Conservation (phyloP, 345 rosid species). For the Pseudoturritis turrita region DNA sequence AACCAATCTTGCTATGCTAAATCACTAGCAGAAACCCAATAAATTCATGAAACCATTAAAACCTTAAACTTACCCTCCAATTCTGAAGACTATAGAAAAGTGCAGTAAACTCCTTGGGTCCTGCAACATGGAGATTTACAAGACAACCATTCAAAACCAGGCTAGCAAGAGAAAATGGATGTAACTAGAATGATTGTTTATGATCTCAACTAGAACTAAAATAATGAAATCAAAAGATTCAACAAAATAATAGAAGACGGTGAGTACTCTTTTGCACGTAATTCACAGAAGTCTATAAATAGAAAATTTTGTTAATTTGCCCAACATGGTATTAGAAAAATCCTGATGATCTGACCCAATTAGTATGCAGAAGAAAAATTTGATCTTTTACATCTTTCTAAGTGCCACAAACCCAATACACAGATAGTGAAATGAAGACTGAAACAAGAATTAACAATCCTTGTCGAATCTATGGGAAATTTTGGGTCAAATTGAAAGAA, state of each 20-base stretch:
- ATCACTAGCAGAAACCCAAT: not conserved
- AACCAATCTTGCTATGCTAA: not conserved
- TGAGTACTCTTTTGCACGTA: slow-evolving; percentile 21
- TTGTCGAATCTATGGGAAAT: not conserved
- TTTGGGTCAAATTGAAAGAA: not conserved
- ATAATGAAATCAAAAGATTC: slow-evolving; percentile 2
- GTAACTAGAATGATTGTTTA: not conserved
- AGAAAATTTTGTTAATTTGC: not conserved
- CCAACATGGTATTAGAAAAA: slow-evolving; percentile 1
- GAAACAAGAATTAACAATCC: not conserved
- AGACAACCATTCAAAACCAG: slow-evolving; percentile 9
- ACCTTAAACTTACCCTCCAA: slow-evolving; percentile 66
- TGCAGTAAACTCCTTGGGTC: slow-evolving; percentile 77
- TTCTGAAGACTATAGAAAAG: slow-evolving; percentile 92
- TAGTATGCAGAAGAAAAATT: not conserved
- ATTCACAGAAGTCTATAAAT: not conserved
- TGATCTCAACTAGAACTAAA: slow-evolving; percentile 18
- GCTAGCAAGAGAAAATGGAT: not conserved
- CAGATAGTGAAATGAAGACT: not conserved
- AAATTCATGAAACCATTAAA: not conserved
- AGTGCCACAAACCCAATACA: not conserved
- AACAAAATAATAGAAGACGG: not conserved
- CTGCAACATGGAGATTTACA: slow-evolving; percentile 33
- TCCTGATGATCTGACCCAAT: not conserved
- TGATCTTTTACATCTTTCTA: not conserved